Evolutionary conservation across 371 early-diverging fungal genomes (phyloP).

Genomic region (Parasitella parasitica): DNA sequence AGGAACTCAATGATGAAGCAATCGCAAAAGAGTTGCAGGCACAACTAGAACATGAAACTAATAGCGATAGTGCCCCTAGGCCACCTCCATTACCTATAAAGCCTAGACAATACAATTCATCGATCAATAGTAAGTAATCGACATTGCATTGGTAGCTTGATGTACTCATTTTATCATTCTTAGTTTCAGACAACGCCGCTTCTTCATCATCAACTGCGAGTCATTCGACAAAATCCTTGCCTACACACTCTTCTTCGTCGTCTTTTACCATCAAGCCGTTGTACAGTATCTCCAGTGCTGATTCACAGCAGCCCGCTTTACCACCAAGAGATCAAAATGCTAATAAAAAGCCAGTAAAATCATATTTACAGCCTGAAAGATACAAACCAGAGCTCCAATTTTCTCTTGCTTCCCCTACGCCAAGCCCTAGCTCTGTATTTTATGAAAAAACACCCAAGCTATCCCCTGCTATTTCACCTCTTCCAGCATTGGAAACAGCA

Average conservation of each 20-base stretch:
- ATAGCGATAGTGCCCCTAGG: neutral
- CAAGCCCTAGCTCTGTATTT: conserved; percentile 8
- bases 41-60: conserved; percentile 13
- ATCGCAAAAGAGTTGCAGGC: conserved; percentile 31
- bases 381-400: conserved; percentile 9
- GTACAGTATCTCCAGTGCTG: neutral
- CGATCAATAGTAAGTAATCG: neutral
- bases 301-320: conserved; percentile 2
- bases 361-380: neutral
- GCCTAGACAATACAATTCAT: conserved; percentile 24
- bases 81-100: conserved; percentile 33
- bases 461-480: neutral
- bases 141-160: neutral
- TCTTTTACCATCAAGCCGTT: neutral
- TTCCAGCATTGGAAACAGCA: neutral
- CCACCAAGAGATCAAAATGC: neutral
- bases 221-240: neutral
- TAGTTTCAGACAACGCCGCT: neutral
- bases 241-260: neutral
- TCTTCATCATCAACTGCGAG: neutral
- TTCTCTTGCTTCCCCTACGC: neutral
- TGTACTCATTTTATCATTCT: neutral
- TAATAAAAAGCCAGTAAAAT: conserved; percentile 1
- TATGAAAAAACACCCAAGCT: conserved; percentile 1
- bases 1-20: conserved; percentile 27